Conservation (phyloP, 208 protist genomes). For the Borovskyia barvae region DNA sequence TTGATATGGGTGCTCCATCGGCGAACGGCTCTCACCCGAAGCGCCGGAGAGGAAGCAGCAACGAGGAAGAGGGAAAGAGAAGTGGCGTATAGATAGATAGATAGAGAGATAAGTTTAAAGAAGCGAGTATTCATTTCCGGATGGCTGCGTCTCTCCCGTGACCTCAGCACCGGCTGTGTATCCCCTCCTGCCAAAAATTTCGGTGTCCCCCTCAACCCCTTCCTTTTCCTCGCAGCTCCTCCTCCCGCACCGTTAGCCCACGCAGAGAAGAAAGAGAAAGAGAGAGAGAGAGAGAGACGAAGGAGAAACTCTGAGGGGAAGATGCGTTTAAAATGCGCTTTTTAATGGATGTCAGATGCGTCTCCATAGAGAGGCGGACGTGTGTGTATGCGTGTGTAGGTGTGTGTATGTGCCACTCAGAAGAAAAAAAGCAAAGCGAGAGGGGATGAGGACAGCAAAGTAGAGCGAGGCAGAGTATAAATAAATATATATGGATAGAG, state of each 20-base stretch:
- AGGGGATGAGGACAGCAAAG: neutral
- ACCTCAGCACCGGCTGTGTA: too few species aligned
- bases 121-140: too few species aligned
- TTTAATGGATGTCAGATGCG: neutral
- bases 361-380: neutral
- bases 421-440: neutral
- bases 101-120: too few species aligned
- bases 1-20: too few species aligned
- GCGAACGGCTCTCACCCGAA: too few species aligned
- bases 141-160: too few species aligned
- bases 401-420: neutral
- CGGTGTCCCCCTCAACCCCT: too few species aligned
- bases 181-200: too few species aligned
- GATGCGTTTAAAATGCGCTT: neutral
- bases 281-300: conserved; percentile 4
- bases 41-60: neutral
- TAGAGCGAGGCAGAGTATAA: neutral
- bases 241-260: too few species aligned
- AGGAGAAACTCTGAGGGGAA: neutral
- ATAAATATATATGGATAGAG: neutral
- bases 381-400: neutral
- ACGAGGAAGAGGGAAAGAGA: neutral
- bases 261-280: neutral
- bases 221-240: too few species aligned
- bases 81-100: neutral